Evolutionary conservation across 2,329 filamentous ascomycete species (phyloP).

Genomic region (Pseudogymnoascus pannorum): DNA sequence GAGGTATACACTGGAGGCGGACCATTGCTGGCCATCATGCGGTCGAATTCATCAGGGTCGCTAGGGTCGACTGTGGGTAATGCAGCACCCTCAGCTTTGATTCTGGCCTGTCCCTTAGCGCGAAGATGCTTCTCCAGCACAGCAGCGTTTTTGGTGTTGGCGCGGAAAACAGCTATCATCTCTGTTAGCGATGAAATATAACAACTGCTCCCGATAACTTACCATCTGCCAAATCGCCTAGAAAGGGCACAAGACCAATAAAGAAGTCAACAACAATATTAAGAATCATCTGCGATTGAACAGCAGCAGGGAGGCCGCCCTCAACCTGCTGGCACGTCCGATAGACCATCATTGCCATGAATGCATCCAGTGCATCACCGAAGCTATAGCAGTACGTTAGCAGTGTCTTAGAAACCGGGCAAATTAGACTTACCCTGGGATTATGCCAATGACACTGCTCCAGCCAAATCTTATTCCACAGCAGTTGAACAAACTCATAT

Average conservation of each 20-base stretch:
- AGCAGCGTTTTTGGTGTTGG: conserved; percentile 67
- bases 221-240: conserved; percentile 71
- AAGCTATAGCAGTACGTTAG: conserved; percentile 40
- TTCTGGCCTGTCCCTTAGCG: conserved; percentile 54
- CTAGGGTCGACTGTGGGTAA: conserved; percentile 44
- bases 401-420: conserved; percentile 11
- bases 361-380: conserved; percentile 67
- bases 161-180: conserved; percentile 50
- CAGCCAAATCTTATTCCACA: conserved; percentile 82
- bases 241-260: conserved; percentile 65
- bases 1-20: conserved; percentile 25
- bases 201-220: conserved; percentile 64
- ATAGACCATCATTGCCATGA: conserved; percentile 70
- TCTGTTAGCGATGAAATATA: conserved; percentile 34
- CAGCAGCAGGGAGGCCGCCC: conserved; percentile 58
- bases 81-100: conserved; percentile 40
- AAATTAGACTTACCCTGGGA: conserved; percentile 62
- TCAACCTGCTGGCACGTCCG: conserved; percentile 66
- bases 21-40: conserved; percentile 21
- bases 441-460: conserved; percentile 74
- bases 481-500: conserved; percentile 76
- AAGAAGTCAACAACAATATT: conserved; percentile 71
- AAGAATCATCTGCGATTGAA: conserved; percentile 67
- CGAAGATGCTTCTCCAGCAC: conserved; percentile 62
- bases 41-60: conserved; percentile 45